These are phyloP conservation scores for Umbilicus rupestris DNA, from an alignment of 164 flowering plant species.

Conservation along the genomic window DNA sequence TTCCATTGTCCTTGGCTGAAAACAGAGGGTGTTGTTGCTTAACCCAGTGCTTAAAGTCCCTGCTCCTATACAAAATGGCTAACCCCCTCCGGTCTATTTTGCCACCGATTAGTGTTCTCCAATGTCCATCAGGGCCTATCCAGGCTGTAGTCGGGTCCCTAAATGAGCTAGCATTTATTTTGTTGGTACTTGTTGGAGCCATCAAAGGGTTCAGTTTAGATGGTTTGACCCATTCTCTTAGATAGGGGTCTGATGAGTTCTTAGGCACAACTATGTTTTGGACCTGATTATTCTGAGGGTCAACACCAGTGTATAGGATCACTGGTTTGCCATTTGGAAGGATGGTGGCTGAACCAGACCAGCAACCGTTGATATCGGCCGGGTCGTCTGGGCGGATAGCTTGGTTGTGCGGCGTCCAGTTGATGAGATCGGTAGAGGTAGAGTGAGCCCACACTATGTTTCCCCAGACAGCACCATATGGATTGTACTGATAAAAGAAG, in stretches of 20 bases:
- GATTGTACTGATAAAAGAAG: conserved; percentile 8
- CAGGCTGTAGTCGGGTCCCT: conserved; percentile 47
- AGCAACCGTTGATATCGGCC: conserved; percentile 19
- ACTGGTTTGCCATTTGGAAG: conserved; percentile 33
- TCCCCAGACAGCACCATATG: conserved; percentile 33
- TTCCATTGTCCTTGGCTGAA: conserved; percentile 13
- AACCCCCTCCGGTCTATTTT: not conserved
- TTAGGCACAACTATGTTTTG: conserved; percentile 41
- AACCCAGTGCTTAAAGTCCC: conserved; percentile 10
- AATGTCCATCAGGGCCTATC: conserved; percentile 15
- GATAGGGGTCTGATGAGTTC: conserved; percentile 34
- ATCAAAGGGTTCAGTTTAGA: conserved; percentile 29
- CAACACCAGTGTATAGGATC: conserved; percentile 43
- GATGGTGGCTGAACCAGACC: conserved; percentile 35
- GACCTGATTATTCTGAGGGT: conserved; percentile 20
- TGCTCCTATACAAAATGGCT: conserved; percentile 12
- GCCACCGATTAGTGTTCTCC: conserved; percentile 15
- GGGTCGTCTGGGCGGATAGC: conserved; percentile 30
- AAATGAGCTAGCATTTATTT: conserved; percentile 22
- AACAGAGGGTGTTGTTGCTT: conserved; percentile 10
- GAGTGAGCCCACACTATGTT: conserved; percentile 54
- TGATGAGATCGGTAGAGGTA: conserved; percentile 34
- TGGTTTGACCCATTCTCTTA: conserved; percentile 35
- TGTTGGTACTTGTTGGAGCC: conserved; percentile 13
- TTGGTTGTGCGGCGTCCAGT: conserved; percentile 31